Percentiles rank a stretch among this genome's conserved stretches.
Conservation (phyloP, 768 basidiomycete genomes). For the Pleurotus tuber-regium region DNA sequence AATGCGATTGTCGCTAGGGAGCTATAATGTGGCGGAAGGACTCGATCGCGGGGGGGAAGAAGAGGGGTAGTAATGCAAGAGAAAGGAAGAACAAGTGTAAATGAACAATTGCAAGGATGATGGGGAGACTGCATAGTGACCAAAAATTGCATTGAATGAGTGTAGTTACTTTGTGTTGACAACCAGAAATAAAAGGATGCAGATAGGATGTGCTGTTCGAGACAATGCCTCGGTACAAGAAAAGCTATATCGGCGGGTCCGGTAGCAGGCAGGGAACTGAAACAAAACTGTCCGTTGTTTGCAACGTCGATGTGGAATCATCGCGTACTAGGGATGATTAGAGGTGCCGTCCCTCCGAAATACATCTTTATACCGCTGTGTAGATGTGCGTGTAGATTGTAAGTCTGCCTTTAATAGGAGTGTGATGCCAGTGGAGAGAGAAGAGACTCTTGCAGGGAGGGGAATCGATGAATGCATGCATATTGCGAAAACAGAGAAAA, state of each 20-base stretch:
- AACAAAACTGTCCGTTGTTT: conserved; percentile 28
- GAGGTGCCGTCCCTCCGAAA: conserved; percentile 25
- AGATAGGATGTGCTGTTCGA: conserved; percentile 23
- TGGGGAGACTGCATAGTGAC: conserved; percentile 13
- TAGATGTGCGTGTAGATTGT: conserved; percentile 38
- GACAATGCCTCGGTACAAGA: conserved; percentile 22
- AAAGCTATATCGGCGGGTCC: conserved; percentile 28
- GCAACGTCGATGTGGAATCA: conserved; percentile 23
- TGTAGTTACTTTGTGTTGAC: conserved; percentile 35
- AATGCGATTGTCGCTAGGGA: conserved; percentile 42
- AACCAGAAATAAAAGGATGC: conserved; percentile 39
- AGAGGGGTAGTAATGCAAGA: conserved; percentile 17
- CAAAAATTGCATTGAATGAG: conserved; percentile 29
- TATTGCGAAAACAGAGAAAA: conserved; percentile 52
- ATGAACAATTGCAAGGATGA: conserved; percentile 13
- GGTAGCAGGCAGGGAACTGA: conserved; percentile 30
- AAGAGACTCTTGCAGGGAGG: conserved; percentile 64
- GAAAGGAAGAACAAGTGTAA: conserved; percentile 5
- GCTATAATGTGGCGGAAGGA: conserved; percentile 1
- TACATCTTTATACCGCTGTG: conserved; percentile 25
- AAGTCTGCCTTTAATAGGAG: conserved; percentile 45
- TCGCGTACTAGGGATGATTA: conserved; percentile 20
- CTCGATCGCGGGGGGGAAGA: conserved; percentile 12
- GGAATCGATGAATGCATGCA: conserved; percentile 65
- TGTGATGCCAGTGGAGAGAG: conserved; percentile 36